Evolutionary conservation across 805 yeast species (phyloP).

Genomic region (Clavispora asparagi): DNA sequence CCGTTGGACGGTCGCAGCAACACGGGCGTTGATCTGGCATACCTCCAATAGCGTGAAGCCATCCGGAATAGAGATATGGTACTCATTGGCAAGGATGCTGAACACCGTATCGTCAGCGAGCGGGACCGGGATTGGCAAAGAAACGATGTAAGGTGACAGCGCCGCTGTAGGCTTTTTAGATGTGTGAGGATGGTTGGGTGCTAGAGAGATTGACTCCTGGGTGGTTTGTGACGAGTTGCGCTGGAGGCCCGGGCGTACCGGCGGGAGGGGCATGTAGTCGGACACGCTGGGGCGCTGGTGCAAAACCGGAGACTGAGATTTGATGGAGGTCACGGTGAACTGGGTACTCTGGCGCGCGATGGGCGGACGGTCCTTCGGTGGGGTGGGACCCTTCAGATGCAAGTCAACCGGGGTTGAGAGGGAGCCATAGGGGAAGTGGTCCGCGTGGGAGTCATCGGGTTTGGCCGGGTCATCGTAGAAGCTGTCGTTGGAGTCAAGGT

Average conservation of each 20-base stretch:
- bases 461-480: conserved; percentile 20
- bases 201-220: conserved; percentile 20
- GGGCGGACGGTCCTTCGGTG: conserved; percentile 1
- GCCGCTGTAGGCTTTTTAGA: conserved; percentile 7
- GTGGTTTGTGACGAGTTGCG: conserved; percentile 33
- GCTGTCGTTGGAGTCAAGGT: background rate
- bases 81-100: conserved; percentile 45
- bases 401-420: background rate
- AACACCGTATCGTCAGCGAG: conserved; percentile 41
- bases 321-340: conserved; percentile 13
- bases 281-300: conserved; percentile 10
- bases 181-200: background rate
- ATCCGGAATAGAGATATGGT: conserved; percentile 42
- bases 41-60: conserved; percentile 49
- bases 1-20: conserved; percentile 47
- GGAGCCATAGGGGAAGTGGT: background rate
- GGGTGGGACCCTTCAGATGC: background rate
- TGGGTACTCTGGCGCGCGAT: conserved; percentile 2
- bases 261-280: background rate
- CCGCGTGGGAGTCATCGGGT: background rate
- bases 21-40: conserved; percentile 52
- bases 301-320: conserved; percentile 17
- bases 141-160: conserved; percentile 34
- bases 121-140: conserved; percentile 39
- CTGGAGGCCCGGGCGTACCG: conserved; percentile 24